Conservation (phyloP, 495 filamentous ascomycete species). For the Xylaria telfairii region DNA sequence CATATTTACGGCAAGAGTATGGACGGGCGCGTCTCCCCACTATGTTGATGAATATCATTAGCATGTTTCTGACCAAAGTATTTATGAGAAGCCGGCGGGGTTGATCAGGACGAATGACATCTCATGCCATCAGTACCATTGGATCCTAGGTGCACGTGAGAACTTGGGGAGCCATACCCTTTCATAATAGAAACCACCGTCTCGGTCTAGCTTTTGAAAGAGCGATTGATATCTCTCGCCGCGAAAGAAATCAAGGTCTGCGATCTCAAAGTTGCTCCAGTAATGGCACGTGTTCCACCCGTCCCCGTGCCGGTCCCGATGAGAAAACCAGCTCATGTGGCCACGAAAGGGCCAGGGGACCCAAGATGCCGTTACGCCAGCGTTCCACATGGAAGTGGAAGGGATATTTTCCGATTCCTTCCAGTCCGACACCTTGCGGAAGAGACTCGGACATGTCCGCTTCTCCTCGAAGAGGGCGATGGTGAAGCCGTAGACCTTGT, state of each 20-base stretch:
- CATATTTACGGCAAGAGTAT: conserved; percentile 57
- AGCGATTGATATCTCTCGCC: conserved; percentile 54
- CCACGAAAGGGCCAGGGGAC: conserved; percentile 47
- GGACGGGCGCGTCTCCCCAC: conserved; percentile 64
- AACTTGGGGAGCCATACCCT: conserved; percentile 39
- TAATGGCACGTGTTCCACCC: conserved; percentile 62
- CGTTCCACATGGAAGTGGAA: conserved; percentile 47
- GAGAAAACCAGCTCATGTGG: conserved; percentile 44
- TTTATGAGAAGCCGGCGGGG: background rate
- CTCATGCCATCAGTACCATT: background rate
- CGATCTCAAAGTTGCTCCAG: conserved; percentile 66
- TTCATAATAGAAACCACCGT: conserved; percentile 62
- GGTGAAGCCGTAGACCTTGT: conserved; percentile 60
- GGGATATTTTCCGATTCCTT: conserved; percentile 43
- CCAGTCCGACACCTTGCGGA: conserved; percentile 53
- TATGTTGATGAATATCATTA: conserved; percentile 26
- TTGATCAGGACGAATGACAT: background rate
- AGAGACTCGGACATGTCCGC: conserved; percentile 56
- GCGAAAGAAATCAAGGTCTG: conserved; percentile 59
- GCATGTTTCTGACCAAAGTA: background rate
- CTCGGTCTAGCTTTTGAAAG: conserved; percentile 52
- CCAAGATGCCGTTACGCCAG: conserved; percentile 47
- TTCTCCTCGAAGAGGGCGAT: conserved; percentile 58
- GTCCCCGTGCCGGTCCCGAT: conserved; percentile 45
- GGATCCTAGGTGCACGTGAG: background rate